Evolutionary conservation across 768 basidiomycete genomes (phyloP), one percentile per base, ranked within the genome.

Genomic region (Amanita exitialis): DNA sequence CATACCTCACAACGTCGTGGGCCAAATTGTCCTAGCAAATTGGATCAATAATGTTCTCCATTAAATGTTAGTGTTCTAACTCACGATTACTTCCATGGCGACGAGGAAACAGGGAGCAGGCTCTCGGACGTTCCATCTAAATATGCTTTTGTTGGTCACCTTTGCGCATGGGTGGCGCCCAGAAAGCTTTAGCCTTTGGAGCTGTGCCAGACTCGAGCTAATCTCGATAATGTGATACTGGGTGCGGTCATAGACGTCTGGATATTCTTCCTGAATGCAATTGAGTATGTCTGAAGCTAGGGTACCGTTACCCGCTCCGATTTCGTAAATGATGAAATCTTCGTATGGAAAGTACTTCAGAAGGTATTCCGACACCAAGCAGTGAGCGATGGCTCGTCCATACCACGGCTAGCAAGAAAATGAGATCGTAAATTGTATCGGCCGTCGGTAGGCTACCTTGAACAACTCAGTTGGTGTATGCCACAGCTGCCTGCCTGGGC

Each of bases 401-500:
- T 95, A 99, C 78, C 86, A 90, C 9, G 95, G 96, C 95, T 99
- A 53, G 25, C 50, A 30, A 56, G 15, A 43, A 55, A 42, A 20
- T 48, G 51, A 44, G 45, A 57, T n/a, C 21, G 27, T 10, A 34
- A 47, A 6, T 42, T 43, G 44, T 12, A 28, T 36, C 13, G 46
- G 34, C 46, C 54, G 46, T 21, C 32, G 41, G 21, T 36, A 7
- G 63, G 76, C 46, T 60, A 94, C 96, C 80, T 94, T 92, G 75
- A 99, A 97, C 27, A 99, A 67, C 62, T 98, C 96, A 0, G 92
- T 95, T 0, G 96, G 96, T 1, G 96, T 99, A 66, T 99, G 96
- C 96, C 96, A 99, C 49, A 99, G 71, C 68, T 99, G 95, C 60
- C 80, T 77, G 5, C 92, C 90, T 18, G 84, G 83, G 8, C 86